Percentiles rank a stretch among this genome's conserved stretches.
Conservation (phyloP, 441 rosid genomes). For the Mallotus japonicus region DNA sequence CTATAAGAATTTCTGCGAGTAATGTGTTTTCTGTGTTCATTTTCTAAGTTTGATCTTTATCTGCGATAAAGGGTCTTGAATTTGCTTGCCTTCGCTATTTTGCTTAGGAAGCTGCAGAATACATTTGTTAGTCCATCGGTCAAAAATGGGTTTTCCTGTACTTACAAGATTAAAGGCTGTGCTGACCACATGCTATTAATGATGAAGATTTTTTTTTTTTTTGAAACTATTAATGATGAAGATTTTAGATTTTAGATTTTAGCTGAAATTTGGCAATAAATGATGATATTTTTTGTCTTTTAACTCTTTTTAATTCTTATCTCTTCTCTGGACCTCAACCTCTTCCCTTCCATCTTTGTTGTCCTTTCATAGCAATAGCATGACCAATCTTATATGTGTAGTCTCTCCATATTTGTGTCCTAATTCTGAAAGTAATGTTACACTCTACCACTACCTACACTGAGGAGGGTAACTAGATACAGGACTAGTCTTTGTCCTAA, state of each 20-base stretch:
- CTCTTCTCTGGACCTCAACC: background rate
- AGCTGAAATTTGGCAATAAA: conserved; percentile 16
- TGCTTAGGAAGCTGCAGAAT: conserved; percentile 1
- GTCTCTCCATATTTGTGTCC: no score
- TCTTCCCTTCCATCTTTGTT: background rate
- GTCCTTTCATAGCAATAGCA: background rate
- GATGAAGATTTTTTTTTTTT: conserved; percentile 3
- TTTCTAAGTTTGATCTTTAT: background rate
- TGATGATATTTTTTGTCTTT: conserved; percentile 5
- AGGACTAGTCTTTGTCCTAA: conserved; percentile 4
- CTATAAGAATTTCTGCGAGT: no score
- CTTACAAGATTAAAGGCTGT: background rate
- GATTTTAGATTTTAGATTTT: background rate
- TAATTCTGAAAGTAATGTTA: background rate
- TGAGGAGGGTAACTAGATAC: background rate
- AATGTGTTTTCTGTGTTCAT: no score
- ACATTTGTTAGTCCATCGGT: conserved; percentile 9
- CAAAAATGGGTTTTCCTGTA: conserved; percentile 1
- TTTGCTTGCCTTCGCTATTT: background rate
- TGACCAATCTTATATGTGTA: background rate
- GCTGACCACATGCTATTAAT: background rate
- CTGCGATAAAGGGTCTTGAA: background rate
- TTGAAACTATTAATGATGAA: no score
- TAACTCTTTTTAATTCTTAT: background rate
- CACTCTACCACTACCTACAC: background rate